phyloP scores from a whole-genome alignment of 2,329 filamentous ascomycete species.

The Curvularia eragrostidis region DNA sequence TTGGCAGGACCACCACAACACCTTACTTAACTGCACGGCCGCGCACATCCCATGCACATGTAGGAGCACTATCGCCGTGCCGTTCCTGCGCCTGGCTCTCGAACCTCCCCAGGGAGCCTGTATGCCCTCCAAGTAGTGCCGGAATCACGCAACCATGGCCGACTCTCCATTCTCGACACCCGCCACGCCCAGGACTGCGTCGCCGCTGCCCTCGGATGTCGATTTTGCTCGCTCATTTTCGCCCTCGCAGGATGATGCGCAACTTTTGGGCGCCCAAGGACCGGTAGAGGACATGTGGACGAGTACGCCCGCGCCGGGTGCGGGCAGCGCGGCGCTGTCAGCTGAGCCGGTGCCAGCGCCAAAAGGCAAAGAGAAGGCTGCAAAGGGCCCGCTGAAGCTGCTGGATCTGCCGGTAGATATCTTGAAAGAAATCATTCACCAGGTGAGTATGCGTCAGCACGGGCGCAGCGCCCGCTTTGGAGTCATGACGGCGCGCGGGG shows the following conservation, averaged over 20 bases:
- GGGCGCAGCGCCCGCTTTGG: slow-evolving; percentile 1
- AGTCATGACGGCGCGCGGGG: background rate
- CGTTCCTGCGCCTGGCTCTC: slow-evolving; percentile 27
- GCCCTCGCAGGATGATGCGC: slow-evolving; percentile 33
- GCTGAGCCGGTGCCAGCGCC: slow-evolving; percentile 52
- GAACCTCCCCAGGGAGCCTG: slow-evolving; percentile 36
- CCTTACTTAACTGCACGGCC: slow-evolving; percentile 15
- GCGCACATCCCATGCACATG: slow-evolving; percentile 33
- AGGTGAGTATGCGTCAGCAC: slow-evolving; percentile 59
- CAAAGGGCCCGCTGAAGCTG: slow-evolving; percentile 66
- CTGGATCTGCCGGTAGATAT: slow-evolving; percentile 81
- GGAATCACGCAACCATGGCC: slow-evolving; percentile 43
- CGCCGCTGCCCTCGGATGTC: slow-evolving; percentile 39
- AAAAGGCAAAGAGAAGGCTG: slow-evolving; percentile 57
- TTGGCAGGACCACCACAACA: slow-evolving; percentile 19
- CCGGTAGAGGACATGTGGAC: slow-evolving; percentile 23
- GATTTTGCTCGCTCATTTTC: slow-evolving; percentile 27
- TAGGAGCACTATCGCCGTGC: slow-evolving; percentile 28
- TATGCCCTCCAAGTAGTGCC: slow-evolving; percentile 31
- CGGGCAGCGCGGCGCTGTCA: slow-evolving; percentile 13
- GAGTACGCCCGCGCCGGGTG: slow-evolving; percentile 15
- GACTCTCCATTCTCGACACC: slow-evolving; percentile 41
- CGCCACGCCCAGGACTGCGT: slow-evolving; percentile 36
- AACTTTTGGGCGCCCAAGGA: slow-evolving; percentile 19
- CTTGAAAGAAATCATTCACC: slow-evolving; percentile 77